These are phyloP conservation scores for Spathaspora boniae DNA, from an alignment of 805 yeast species.

Conservation along the genomic window DNA sequence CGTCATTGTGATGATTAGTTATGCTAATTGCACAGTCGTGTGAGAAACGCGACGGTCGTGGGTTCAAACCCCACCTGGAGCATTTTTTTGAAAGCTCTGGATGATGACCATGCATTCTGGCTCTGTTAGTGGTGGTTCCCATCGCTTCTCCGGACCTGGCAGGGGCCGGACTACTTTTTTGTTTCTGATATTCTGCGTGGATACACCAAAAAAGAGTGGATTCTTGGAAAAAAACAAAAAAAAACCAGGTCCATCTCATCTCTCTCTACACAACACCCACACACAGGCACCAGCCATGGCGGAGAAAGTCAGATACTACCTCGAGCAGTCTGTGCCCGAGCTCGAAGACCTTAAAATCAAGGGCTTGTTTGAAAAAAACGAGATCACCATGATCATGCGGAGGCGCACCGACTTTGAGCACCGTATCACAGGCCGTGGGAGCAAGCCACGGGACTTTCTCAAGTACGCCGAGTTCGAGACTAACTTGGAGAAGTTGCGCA, in stretches of 20 bases:
- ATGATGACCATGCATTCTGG: no score
- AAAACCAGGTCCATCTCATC: neutral
- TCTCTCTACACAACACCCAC: neutral
- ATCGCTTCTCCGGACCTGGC: no score
- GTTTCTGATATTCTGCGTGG: neutral
- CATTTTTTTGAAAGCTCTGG: no score
- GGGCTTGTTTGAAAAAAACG: conserved; percentile 78
- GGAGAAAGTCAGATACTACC: conserved; percentile 46
- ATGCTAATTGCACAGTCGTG: conserved; percentile 49
- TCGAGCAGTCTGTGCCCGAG: conserved; percentile 82
- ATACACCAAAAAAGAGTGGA: conserved; percentile 1
- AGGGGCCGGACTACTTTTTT: no score
- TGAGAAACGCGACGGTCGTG: conserved; percentile 56
- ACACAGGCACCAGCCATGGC: conserved; percentile 29
- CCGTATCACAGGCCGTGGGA: conserved; percentile 78
- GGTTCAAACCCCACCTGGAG: conserved; percentile 54
- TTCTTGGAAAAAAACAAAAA: neutral
- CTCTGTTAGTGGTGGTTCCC: no score
- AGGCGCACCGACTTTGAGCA: conserved; percentile 96
- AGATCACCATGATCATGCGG: conserved; percentile 81
- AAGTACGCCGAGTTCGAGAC: conserved; percentile 77
- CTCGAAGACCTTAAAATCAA: conserved; percentile 80
- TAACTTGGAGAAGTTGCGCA: conserved; percentile 73
- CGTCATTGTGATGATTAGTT: conserved; percentile 41
- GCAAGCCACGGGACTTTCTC: conserved; percentile 71